Evolutionary conservation across 208 protist species (phyloP), one percentile per base, ranked within the genome.

Genomic region (Phytomonas francai): DNA sequence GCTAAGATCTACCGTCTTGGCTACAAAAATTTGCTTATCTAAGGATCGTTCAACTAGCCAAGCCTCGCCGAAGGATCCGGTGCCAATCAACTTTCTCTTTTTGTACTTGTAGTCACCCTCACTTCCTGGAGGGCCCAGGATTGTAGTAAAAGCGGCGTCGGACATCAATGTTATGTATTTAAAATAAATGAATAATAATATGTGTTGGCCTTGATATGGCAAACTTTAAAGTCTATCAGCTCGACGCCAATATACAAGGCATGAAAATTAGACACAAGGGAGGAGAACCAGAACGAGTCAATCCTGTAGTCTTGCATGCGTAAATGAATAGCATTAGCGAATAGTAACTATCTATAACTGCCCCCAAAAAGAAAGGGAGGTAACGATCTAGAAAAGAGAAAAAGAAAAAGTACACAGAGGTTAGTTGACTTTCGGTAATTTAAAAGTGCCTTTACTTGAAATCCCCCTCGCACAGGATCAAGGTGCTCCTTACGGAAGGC

Each of bases 11-110:
- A 93, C 91, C 19, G 80, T 77, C 65, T 95, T 95, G 8, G 89
- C 89, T 25, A 95, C 89, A 70, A 83, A 91, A 58, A 95, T 83
- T 12, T 70, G 71, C 22, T 76, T 72, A 72, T 95, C 87, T 27
- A 70, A 67, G 5, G 70, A 31, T 16, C 83, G 74, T 72, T 92
- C 78, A 64, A 84, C 89, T 31, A 95, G 56, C 85, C 85, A 92
- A 6, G 89, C 89, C 64, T 95, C 89, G 33, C 89, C 89, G 68
- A 93, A 92, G 2, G 87, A 91, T 0, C 89, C 89, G n/a, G 70
- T 91, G 25, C 89, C 89, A 71, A 93, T 88, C 9, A 91, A 76
- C 68, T 91, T 93, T 71, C 83, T 87, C 42, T 87, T 89, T 22
- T 83, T 67, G 65, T 93, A 95, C 65, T 90, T 92, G 72, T 74